Evolutionary conservation across 345 rosid genomes (phyloP), one percentile per base, ranked within the genome.

Genomic region (Trapa bicornis): DNA sequence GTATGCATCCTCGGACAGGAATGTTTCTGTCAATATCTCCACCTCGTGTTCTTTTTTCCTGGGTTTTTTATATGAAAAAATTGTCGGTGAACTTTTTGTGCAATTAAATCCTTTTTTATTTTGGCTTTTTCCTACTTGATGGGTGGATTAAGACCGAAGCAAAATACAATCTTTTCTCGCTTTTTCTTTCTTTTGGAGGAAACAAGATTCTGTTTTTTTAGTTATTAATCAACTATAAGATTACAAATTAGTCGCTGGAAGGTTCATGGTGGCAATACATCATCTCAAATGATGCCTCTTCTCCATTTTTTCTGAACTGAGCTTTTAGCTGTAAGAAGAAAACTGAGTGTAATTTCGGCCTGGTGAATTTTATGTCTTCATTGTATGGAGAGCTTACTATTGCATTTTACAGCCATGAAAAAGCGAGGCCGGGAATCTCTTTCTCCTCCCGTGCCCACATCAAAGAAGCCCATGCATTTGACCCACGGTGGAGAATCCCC

Each of bases 391-490:
- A 47, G 70, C 69, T 75, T 68, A 37, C 73, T 79, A 76, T 78
- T 69, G 7, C 63, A 58, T 64, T 71, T 75, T 68, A 43, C 89
- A 92, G 98, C 90, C 65, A 84, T 89, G 98, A 89, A 88, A 85
- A 92, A 89, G 74, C 80, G 73, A 72, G 76, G 71, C 77, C 48
- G 77, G 43, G 85, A 84, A 76, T 88, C 87, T 69, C 58, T 81
- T 57, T 81, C 86, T 65, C 76, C 77, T 45, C 79, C 84, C 15
- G 74, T 80, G 72, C 76, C 73, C 12, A 80, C 78, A 77, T 74
- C 89, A 66, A 86, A 80, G 94, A 81, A 84, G 78, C 71, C 65
- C 53, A 81, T 77, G 79, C 77, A 66, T 66, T 65, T 74, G 52
- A 70, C 45, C 68, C 75, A 70, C 70, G 81, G 71, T 37, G 76